Conservation (phyloP, 176 grass and related monocot species). For the Eleusine indica region DNA sequence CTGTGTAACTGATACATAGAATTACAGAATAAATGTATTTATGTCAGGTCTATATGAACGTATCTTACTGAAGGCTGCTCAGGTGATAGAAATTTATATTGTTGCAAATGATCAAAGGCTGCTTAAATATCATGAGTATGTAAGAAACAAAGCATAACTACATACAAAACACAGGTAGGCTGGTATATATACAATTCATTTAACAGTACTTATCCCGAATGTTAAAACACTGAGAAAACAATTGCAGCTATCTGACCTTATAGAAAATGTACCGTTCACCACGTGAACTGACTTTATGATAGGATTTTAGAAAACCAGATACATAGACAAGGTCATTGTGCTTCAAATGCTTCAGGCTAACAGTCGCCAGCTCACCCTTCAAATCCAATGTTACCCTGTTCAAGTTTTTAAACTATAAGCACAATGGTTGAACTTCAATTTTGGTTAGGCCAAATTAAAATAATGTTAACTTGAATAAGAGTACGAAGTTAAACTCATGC, state of each 20-base stretch:
- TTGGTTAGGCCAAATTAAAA: neutral
- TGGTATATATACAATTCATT: neutral
- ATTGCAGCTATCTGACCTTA: constrained; percentile 45
- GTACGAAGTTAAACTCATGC: neutral
- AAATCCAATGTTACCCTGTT: constrained; percentile 49
- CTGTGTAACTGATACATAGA: neutral
- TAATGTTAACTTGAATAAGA: neutral
- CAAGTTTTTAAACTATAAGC: constrained; percentile 25
- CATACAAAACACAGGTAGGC: neutral
- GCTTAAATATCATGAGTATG: neutral
- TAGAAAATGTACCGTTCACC: constrained; percentile 32
- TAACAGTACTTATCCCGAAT: constrained; percentile 3
- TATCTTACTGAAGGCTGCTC: neutral
- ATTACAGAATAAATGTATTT: constrained; percentile 11
- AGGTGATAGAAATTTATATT: neutral
- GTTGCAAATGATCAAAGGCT: neutral
- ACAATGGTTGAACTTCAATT: neutral
- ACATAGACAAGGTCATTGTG: constrained; percentile 57
- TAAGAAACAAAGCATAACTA: neutral
- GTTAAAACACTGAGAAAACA: neutral
- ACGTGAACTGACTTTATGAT: constrained; percentile 34
- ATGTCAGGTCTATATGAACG: neutral
- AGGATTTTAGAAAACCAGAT: constrained; percentile 37
- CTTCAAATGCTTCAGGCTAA: constrained; percentile 58
- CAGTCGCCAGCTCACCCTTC: constrained; percentile 32